Evolutionary conservation across 805 yeast species (phyloP).

Genomic region (Sugiyamaella mastotermitis): DNA sequence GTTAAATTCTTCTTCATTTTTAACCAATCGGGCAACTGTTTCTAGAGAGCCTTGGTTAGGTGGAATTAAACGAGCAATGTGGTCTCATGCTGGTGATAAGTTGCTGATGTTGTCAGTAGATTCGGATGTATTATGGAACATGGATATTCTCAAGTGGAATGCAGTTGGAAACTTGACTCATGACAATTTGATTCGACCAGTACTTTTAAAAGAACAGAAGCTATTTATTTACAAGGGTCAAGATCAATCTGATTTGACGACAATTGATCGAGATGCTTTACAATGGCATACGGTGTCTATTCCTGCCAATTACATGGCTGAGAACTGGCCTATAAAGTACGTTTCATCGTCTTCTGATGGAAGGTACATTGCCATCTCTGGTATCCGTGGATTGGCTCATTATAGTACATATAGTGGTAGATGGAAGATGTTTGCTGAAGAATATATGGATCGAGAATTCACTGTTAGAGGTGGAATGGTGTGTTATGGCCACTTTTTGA

Average conservation of each 20-base stretch:
- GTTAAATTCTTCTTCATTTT: constrained; percentile 36
- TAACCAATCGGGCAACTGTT: constrained; percentile 21
- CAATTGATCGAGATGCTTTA: constrained; percentile 37
- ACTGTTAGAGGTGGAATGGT: constrained; percentile 33
- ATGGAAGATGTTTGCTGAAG: constrained; percentile 42
- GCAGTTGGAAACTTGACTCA: constrained; percentile 21
- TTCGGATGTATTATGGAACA: constrained; percentile 16
- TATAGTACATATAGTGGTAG: constrained; percentile 36
- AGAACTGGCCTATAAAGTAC: constrained; percentile 38
- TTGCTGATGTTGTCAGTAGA: constrained; percentile 28
- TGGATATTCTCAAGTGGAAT: constrained; percentile 29
- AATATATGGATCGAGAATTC: constrained; percentile 29
- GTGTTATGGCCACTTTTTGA: constrained; percentile 34
- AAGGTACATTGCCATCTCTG: constrained; percentile 44
- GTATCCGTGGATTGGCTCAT: constrained; percentile 40
- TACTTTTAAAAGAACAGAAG: constrained; percentile 36
- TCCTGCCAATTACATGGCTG: constrained; percentile 41
- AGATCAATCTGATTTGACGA: constrained; percentile 37
- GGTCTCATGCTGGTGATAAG: constrained; percentile 34
- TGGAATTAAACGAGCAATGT: constrained; percentile 26
- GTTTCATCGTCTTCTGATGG: constrained; percentile 44
- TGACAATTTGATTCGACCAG: constrained; percentile 37
- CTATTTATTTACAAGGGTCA: constrained; percentile 42
- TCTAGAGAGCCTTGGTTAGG: constrained; percentile 20
- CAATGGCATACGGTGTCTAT: constrained; percentile 43